Evolutionary conservation across 202 grass and related monocot species (phyloP).

Genomic region (Cymbopogon flexuosus): DNA sequence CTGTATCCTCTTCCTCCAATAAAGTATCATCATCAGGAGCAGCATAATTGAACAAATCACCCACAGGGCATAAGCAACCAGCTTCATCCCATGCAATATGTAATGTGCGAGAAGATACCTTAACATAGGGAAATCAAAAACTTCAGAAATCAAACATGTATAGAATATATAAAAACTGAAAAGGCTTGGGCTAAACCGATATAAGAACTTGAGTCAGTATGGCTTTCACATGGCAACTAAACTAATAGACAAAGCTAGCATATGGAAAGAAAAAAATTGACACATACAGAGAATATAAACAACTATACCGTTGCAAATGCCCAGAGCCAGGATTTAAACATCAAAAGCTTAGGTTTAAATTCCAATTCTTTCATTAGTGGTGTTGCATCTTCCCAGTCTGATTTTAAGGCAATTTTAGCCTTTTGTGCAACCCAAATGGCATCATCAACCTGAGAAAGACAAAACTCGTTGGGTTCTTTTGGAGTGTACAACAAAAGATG

Average conservation of each 20-base stretch:
- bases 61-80: slow-evolving; percentile 81
- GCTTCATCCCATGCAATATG: slow-evolving; percentile 93
- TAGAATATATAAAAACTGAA: background rate
- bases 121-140: slow-evolving; percentile 25
- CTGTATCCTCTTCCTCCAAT: slow-evolving; percentile 25
- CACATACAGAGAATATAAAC: background rate
- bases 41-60: slow-evolving; percentile 96
- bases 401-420: slow-evolving; percentile 41
- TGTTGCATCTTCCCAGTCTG: slow-evolving; percentile 59
- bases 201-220: background rate
- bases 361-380: slow-evolving; percentile 54
- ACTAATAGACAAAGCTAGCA: background rate
- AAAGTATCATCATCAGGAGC: slow-evolving; percentile 54
- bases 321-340: slow-evolving; percentile 85
- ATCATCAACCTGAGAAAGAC: slow-evolving; percentile 56
- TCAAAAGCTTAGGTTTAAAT: slow-evolving; percentile 64
- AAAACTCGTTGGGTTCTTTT: slow-evolving; percentile 13
- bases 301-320: slow-evolving; percentile 70
- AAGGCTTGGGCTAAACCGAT: background rate
- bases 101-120: slow-evolving; percentile 87
- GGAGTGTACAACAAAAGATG: background rate
- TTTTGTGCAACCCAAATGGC: slow-evolving; percentile 80
- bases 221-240: background rate
- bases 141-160: background rate
- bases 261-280: background rate